Evolutionary conservation across 2,329 filamentous ascomycete genomes (phyloP).

Genomic region (Camillea tinctor): DNA sequence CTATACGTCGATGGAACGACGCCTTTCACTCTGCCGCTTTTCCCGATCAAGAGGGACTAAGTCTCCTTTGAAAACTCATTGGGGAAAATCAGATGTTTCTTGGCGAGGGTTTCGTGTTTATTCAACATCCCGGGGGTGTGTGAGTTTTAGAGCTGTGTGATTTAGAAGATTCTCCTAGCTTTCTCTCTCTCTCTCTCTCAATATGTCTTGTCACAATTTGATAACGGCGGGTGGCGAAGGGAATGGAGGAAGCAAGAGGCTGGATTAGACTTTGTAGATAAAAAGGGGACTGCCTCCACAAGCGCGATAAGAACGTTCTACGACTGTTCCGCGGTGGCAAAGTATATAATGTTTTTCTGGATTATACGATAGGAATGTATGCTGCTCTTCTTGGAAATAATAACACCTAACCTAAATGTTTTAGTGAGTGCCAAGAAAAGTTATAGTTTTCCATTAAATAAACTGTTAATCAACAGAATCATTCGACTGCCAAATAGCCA

Average conservation of each 20-base stretch:
- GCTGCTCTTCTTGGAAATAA: background rate
- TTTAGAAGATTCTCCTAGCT: background rate
- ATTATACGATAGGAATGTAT: background rate
- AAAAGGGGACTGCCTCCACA: background rate
- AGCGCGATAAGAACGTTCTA: background rate
- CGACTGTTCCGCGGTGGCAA: background rate
- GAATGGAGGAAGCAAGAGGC: background rate
- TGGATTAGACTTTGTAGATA: background rate
- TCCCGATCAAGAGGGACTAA: conserved; percentile 23
- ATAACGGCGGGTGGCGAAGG: background rate
- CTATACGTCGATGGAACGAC: conserved; percentile 22
- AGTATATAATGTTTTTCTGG: background rate
- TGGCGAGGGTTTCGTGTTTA: conserved; percentile 1
- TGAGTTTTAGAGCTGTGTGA: background rate
- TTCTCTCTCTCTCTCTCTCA: background rate
- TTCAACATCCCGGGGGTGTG: background rate
- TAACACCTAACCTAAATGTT: too few species aligned
- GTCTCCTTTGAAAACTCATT: conserved; percentile 2
- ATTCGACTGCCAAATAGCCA: too few species aligned
- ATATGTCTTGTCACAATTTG: background rate
- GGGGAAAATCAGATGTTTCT: background rate
- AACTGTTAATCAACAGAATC: too few species aligned
- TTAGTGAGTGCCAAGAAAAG: background rate
- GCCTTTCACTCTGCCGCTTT: conserved; percentile 24
- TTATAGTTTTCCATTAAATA: too few species aligned